Percentiles rank a stretch among this genome's conserved stretches.
Evolutionary conservation across 2,329 filamentous ascomycete genomes (phyloP).

Genomic region (Arthrinium puccinioides): DNA sequence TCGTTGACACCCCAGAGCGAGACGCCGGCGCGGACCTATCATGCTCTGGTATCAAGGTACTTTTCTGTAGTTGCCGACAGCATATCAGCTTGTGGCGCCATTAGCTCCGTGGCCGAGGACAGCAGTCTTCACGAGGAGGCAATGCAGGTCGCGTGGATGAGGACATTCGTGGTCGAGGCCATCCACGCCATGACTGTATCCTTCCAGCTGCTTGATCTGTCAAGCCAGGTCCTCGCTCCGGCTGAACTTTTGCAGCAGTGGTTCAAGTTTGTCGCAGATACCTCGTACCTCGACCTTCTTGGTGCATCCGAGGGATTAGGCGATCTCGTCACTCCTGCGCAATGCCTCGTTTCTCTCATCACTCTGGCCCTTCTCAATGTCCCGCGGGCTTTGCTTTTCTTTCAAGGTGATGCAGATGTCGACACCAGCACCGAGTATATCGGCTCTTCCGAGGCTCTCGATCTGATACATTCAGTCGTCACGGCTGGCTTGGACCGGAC

Average conservation of each 20-base stretch:
- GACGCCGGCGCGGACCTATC: constrained; percentile 28
- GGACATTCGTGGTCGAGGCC: constrained; percentile 50
- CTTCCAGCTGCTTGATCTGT: constrained; percentile 61
- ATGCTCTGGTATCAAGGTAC: constrained; percentile 40
- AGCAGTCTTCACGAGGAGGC: constrained; percentile 24
- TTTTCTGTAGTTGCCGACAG: constrained; percentile 38
- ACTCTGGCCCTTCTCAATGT: constrained; percentile 69
- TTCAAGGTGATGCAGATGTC: constrained; percentile 40
- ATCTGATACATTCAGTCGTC: constrained; percentile 66
- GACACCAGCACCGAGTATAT: constrained; percentile 50
- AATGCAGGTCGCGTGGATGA: constrained; percentile 17
- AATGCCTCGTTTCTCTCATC: constrained; percentile 61
- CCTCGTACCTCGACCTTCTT: constrained; percentile 62
- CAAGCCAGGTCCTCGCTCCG: constrained; percentile 46
- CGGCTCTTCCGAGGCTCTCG: constrained; percentile 61
- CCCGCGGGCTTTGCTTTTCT: constrained; percentile 46
- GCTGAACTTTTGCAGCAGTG: constrained; percentile 57
- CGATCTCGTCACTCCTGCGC: constrained; percentile 55
- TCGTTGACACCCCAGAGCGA: constrained; percentile 21
- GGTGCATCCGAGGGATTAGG: constrained; percentile 19
- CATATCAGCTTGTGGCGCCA: constrained; percentile 41
- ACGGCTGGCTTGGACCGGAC: constrained; percentile 48
- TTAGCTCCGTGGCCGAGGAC: constrained; percentile 43
- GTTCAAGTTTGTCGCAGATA: constrained; percentile 66
- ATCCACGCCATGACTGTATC: constrained; percentile 67